These are phyloP conservation scores for Eucalyptus erythrocorys DNA, from an alignment of 345 rosid genomes.

Conservation along the genomic window DNA sequence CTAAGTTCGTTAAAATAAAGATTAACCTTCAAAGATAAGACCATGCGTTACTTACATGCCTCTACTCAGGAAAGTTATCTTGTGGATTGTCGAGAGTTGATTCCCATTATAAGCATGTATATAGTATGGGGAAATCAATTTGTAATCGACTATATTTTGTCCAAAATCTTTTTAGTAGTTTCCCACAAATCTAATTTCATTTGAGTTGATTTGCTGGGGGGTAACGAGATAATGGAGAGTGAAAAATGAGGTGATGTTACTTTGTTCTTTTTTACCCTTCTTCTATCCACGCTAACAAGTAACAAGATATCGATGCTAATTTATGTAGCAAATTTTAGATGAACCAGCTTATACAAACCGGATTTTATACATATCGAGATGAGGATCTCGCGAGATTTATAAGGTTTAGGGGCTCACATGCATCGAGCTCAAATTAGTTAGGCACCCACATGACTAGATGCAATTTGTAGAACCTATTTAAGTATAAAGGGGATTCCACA, in stretches of 20 bases:
- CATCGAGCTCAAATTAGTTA: neutral
- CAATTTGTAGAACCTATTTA: neutral
- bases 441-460: neutral
- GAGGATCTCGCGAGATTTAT: neutral
- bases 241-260: neutral
- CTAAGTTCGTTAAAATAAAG: neutral
- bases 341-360: neutral
- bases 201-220: neutral
- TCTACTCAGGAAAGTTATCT: neutral
- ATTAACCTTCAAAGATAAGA: neutral
- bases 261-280: neutral
- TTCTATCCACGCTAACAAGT: neutral
- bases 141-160: neutral
- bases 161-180: neutral
- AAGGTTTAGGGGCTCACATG: neutral
- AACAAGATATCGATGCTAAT: neutral
- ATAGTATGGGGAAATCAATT: neutral
- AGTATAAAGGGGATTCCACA: neutral
- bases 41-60: neutral
- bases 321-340: neutral
- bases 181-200: neutral
- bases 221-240: neutral
- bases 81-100: neutral
- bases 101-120: neutral
- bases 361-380: neutral